A percentile compares a stretch with the other conserved stretches of the same genome.
These are phyloP conservation scores for Aspergillus luchuensis DNA, from an alignment of 2,329 filamentous ascomycete genomes.

Conservation along the genomic window DNA sequence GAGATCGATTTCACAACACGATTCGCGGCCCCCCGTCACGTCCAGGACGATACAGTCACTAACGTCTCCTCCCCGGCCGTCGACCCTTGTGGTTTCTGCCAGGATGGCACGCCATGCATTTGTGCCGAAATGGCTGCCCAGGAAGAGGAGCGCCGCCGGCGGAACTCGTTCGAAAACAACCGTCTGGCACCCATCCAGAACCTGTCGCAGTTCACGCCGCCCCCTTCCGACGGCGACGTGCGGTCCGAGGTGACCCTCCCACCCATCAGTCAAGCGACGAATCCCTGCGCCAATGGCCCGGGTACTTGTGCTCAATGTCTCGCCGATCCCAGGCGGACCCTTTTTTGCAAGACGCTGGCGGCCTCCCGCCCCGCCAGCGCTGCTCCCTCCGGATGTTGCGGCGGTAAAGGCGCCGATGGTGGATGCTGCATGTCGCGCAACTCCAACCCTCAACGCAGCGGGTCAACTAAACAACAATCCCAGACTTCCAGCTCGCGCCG, in stretches of 20 bases:
- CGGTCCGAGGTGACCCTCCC: conserved; percentile 53
- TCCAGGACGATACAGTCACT: conserved; percentile 25
- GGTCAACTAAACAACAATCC: conserved; percentile 15
- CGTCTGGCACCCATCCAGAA: conserved; percentile 51
- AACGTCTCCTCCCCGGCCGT: conserved; percentile 45
- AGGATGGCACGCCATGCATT: conserved; percentile 78
- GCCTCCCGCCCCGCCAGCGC: conserved; percentile 54
- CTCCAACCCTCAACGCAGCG: conserved; percentile 27
- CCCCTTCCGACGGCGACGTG: conserved; percentile 60
- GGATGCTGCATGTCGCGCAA: conserved; percentile 61
- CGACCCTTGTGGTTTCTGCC: conserved; percentile 80
- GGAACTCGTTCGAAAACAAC: conserved; percentile 48
- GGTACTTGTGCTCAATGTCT: conserved; percentile 79
- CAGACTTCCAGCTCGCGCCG: conserved; percentile 30
- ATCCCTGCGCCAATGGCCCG: conserved; percentile 65
- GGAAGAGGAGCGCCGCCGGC: conserved; percentile 37
- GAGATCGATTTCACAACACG: conserved; percentile 75
- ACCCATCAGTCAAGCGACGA: conserved; percentile 40
- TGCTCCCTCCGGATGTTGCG: conserved; percentile 57
- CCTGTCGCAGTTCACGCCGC: conserved; percentile 53
- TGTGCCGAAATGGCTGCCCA: conserved; percentile 68
- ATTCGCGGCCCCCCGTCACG: conserved; percentile 53
- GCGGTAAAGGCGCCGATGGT: conserved; percentile 59
- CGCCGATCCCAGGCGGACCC: conserved; percentile 73
- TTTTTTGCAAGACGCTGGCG: conserved; percentile 80